These are phyloP conservation scores for Gamarada debralockiae DNA, from an alignment of 495 filamentous ascomycete species.

Conservation along the genomic window DNA sequence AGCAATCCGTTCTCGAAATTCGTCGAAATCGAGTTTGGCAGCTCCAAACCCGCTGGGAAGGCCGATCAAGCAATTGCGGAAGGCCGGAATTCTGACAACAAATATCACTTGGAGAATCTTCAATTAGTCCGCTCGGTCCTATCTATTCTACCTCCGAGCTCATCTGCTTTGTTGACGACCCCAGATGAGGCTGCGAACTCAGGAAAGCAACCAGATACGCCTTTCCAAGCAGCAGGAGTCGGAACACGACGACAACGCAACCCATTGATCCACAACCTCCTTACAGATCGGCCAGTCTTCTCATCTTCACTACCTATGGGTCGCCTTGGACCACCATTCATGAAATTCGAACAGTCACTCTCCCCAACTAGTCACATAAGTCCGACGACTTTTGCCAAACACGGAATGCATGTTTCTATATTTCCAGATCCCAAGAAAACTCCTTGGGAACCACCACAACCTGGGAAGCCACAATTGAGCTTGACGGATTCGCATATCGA, in stretches of 20 bases:
- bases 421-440: conserved; percentile 62
- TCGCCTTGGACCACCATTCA: conserved; percentile 37
- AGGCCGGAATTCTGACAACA: background rate
- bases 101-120: conserved; percentile 67
- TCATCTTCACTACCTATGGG: conserved; percentile 83
- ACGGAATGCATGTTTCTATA: conserved; percentile 82
- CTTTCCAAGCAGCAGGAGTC: conserved; percentile 52
- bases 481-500: conserved; percentile 79
- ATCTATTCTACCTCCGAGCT: conserved; percentile 74
- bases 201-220: conserved; percentile 32
- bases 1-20: conserved; percentile 48
- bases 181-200: conserved; percentile 75
- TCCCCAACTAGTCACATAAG: conserved; percentile 27
- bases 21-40: conserved; percentile 32
- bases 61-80: background rate
- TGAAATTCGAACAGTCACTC: conserved; percentile 5
- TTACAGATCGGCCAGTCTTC: conserved; percentile 89
- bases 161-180: conserved; percentile 84
- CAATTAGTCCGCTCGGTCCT: conserved; percentile 62
- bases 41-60: conserved; percentile 15
- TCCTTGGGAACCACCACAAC: conserved; percentile 62
- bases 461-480: conserved; percentile 46
- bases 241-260: conserved; percentile 77
- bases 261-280: conserved; percentile 91
- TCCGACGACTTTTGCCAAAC: conserved; percentile 80